Percentiles rank a stretch among this genome's conserved stretches.
Conservation (phyloP, 2,329 filamentous ascomycete genomes). For the Fusarium praegraminearum region DNA sequence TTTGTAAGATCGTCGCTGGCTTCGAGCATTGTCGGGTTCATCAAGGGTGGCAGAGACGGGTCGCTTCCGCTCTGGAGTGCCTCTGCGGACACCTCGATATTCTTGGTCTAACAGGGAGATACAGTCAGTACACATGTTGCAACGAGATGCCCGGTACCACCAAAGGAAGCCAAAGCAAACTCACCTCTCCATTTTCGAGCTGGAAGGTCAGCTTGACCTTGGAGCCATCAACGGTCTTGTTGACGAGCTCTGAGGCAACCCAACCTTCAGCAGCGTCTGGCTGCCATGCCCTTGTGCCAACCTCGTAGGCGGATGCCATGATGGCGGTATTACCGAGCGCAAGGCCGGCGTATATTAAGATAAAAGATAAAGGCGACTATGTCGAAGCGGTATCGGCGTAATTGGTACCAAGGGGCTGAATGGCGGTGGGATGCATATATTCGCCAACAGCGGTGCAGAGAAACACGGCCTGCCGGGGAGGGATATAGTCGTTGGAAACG, state of each 20-base stretch:
- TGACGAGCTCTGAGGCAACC: conserved; percentile 93
- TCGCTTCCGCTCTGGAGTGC: conserved; percentile 83
- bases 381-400: conserved; percentile 36
- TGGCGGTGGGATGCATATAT: conserved; percentile 49
- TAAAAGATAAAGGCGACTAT: conserved; percentile 36
- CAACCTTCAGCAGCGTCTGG: conserved; percentile 95
- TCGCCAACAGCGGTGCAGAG: conserved; percentile 39
- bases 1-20: conserved; percentile 98
- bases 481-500: conserved; percentile 25
- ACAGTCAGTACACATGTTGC: conserved; percentile 21
- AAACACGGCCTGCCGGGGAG: conserved; percentile 38
- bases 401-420: conserved; percentile 43
- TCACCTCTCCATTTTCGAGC: conserved; percentile 92
- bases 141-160: background rate
- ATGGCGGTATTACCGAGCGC: conserved; percentile 50
- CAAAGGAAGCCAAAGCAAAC: conserved; percentile 7
- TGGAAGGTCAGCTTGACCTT: conserved; percentile 90
- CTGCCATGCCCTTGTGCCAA: conserved; percentile 98
- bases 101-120: conserved; percentile 68
- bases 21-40: conserved; percentile 98
- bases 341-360: conserved; percentile 39
- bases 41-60: conserved; percentile 85
- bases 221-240: conserved; percentile 84
- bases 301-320: conserved; percentile 96
- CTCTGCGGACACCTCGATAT: conserved; percentile 79